Evolutionary conservation across 116 monocot genomes (phyloP), one percentile per base, ranked within the genome.

Genomic region (Dioscorea cayenensis): DNA sequence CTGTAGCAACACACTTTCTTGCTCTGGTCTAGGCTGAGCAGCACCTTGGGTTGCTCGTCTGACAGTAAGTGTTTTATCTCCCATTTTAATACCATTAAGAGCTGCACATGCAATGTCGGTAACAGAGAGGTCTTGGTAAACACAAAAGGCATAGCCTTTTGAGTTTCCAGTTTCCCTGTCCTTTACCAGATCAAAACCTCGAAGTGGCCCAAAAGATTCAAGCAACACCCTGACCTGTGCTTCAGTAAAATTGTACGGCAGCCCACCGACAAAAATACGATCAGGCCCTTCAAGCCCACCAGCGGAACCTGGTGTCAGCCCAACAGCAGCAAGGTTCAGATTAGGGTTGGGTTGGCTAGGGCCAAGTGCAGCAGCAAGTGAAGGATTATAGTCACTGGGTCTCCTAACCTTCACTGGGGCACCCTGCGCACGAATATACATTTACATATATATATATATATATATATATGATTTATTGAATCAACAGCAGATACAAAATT

Each of bases 11-110:
- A 90, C 55, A 61, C 43, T 81, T 68, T 90, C 90, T 75, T 86
- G 90, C 63, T 90, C 90, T 50, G 90, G 90, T 51, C 86, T 81
- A 51, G 90, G 86, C 64, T 90, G 90, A 35, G 82, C 14, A 18
- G 80, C 59, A 38, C 90, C 90, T 66, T 90, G 90, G 69, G 84
- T 90, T 51, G 90, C 90, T 22, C 90, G 86, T 36, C 90, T 75
- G 28, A 90, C 90, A 48, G 90, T 89, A 18, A 89, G 83, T 10
- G 89, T 89, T 67, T 89, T 89, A 80, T 89, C 89, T 62, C 89
- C 89, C 90, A 90, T 90, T 68, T 90, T 90, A 55, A 90, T 90
- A 20, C 90, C 90, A 79, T 90, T 90, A 29, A 90, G 84, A 36
- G 90, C 86, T 36, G 90, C 90, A 72, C 90, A 90, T 28, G 90